phyloP scores from a whole-genome alignment of 2,329 filamentous ascomycete genomes.

The Alternaria triticimaculans region DNA sequence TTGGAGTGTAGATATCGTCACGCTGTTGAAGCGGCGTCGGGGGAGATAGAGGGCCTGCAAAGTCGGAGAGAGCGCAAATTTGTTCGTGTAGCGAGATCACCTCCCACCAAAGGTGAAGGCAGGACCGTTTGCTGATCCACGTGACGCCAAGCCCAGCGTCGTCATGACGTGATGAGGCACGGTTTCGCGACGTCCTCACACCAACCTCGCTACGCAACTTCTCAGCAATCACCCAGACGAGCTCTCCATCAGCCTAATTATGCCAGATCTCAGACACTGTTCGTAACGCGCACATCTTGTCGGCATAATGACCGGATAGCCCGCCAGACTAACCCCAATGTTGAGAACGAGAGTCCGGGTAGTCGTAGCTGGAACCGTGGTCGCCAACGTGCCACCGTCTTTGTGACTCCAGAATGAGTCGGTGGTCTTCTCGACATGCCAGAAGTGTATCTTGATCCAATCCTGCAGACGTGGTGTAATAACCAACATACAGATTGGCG shows the following conservation, averaged over 20 bases:
- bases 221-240: rapidly evolving
- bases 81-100: neutral
- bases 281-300: neutral
- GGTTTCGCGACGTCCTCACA: neutral
- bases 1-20: neutral
- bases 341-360: neutral
- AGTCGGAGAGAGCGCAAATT: rapidly evolving
- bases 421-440: neutral
- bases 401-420: neutral
- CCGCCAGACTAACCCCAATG: neutral
- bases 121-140: neutral
- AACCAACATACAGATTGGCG: neutral
- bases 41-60: rapidly evolving
- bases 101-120: neutral
- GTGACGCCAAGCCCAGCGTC: neutral
- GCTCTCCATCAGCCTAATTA: neutral
- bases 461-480: neutral
- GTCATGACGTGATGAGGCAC: neutral
- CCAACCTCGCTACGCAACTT: neutral
- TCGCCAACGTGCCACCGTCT: no score
- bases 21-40: neutral
- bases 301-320: neutral
- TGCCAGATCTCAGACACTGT: rapidly evolving
- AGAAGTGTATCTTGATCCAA: neutral
- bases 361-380: neutral